Evolutionary conservation across 108 stramenopile species (phyloP).

Genomic region (Nitzschia sp.): DNA sequence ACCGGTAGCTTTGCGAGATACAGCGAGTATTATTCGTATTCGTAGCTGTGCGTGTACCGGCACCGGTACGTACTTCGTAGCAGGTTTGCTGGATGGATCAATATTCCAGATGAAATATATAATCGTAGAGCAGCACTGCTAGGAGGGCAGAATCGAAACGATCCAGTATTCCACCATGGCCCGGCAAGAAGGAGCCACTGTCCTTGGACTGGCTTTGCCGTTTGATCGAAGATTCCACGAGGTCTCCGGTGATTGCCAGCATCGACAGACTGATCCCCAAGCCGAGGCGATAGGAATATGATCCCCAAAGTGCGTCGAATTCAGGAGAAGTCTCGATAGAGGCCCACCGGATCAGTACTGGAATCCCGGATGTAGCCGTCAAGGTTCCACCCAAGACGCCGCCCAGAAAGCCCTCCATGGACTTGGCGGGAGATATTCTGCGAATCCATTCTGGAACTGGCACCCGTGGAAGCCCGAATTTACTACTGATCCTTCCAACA

Average conservation of each 20-base stretch:
- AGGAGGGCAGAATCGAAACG: conserved; percentile 80
- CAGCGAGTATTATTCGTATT: too few species aligned
- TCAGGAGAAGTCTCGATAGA: neutral
- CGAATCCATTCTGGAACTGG: conserved; percentile 32
- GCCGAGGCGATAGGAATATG: conserved; percentile 25
- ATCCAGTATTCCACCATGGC: conserved; percentile 87
- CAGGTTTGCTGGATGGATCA: too few species aligned
- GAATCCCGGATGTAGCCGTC: conserved; percentile 35
- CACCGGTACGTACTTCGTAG: too few species aligned
- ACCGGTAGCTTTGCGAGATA: too few species aligned
- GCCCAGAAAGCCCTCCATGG: conserved; percentile 48
- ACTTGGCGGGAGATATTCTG: conserved; percentile 48
- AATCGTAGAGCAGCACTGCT: conserved; percentile 58
- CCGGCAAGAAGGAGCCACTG: conserved; percentile 71
- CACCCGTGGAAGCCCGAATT: conserved; percentile 5
- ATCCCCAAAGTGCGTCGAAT: conserved; percentile 9
- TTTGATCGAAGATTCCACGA: conserved; percentile 77
- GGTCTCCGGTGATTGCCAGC: conserved; percentile 75
- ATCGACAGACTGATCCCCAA: conserved; percentile 59
- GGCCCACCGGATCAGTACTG: conserved; percentile 13
- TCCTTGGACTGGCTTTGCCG: conserved; percentile 67
- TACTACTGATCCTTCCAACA: conserved; percentile 50
- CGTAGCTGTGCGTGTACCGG: too few species aligned
- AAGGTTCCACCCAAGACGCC: conserved; percentile 39
- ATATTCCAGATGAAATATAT: neutral